Evolutionary conservation across 805 yeast genomes (phyloP).

Genomic region (Metschnikowia arizonensis): DNA sequence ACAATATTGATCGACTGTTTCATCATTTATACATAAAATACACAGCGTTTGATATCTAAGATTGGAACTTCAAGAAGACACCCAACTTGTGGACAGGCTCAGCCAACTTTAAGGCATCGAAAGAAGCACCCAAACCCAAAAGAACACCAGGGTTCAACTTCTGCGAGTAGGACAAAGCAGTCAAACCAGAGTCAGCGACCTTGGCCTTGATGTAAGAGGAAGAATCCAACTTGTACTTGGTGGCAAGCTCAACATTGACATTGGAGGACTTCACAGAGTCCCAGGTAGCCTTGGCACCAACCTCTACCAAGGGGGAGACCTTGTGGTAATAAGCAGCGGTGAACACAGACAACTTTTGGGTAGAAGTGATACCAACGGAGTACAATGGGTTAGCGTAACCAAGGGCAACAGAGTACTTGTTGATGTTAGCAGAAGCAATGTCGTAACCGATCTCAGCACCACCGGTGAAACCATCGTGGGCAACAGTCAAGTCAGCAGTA

Average conservation of each 20-base stretch:
- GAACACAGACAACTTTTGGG: slow-evolving; percentile 82
- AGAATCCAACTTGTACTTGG: slow-evolving; percentile 87
- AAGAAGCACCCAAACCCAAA: slow-evolving; percentile 93
- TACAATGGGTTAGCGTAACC: slow-evolving; percentile 90
- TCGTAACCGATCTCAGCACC: slow-evolving; percentile 98
- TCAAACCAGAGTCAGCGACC: slow-evolving; percentile 92
- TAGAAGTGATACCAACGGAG: slow-evolving; percentile 79
- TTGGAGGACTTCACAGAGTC: slow-evolving; percentile 78
- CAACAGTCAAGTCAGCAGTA: slow-evolving; percentile 90
- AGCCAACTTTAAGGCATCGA: slow-evolving; percentile 90
- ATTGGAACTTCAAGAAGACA: slow-evolving; percentile 61
- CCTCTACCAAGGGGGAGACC: slow-evolving; percentile 87
- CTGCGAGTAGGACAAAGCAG: slow-evolving; percentile 92
- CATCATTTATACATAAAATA: slow-evolving; percentile 7
- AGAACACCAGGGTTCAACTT: slow-evolving; percentile 93
- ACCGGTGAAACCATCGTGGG: slow-evolving; percentile 93
- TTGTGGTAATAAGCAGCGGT: slow-evolving; percentile 97
- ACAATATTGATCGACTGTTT: not conserved
- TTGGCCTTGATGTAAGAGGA: slow-evolving; percentile 93
- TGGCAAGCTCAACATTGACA: slow-evolving; percentile 92
- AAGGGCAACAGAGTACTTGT: slow-evolving; percentile 88
- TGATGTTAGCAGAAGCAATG: slow-evolving; percentile 85
- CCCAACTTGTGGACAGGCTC: slow-evolving; percentile 99
- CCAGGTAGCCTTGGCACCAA: slow-evolving; percentile 97
- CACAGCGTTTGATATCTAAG: slow-evolving; percentile 41